Percentiles rank a stretch among this genome's conserved stretches.
Conservation (phyloP, 2,329 filamentous ascomycete genomes). For the Neopestalotiopsis sp. region DNA sequence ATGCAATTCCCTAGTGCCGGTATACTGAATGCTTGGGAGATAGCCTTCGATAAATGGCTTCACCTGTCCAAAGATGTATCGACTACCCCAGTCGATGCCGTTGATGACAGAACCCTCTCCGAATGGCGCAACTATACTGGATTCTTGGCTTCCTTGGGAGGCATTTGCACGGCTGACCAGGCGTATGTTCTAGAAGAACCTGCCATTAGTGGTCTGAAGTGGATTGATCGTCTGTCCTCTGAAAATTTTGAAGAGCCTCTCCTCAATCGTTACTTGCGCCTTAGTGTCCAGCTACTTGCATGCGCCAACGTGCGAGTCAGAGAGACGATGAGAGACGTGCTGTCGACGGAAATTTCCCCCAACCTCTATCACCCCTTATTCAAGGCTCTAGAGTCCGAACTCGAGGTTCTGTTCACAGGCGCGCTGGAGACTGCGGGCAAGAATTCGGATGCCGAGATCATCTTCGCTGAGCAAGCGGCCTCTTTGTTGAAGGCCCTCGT, state of each 20-base stretch:
- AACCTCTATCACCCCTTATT: constrained; percentile 68
- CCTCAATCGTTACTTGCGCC: constrained; percentile 63
- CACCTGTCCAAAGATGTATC: constrained; percentile 68
- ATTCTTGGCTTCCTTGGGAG: constrained; percentile 70
- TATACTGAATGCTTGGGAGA: constrained; percentile 72
- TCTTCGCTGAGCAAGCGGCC: constrained; percentile 72
- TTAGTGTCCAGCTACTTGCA: constrained; percentile 69
- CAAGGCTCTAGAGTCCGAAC: constrained; percentile 67
- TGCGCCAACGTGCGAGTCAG: constrained; percentile 69
- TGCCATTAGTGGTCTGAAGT: constrained; percentile 60
- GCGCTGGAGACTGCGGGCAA: constrained; percentile 56
- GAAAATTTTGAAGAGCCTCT: constrained; percentile 67
- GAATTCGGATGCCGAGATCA: constrained; percentile 63
- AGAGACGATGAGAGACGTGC: constrained; percentile 70
- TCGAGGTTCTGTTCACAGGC: constrained; percentile 67
- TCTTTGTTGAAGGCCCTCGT: constrained; percentile 68
- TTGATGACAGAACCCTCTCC: constrained; percentile 61
- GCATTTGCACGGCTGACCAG: constrained; percentile 68
- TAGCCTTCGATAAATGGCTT: constrained; percentile 69
- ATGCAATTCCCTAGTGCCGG: constrained; percentile 69
- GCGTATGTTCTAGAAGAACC: constrained; percentile 63
- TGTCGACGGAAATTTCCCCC: constrained; percentile 69
- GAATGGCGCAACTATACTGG: constrained; percentile 75
- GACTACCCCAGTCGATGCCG: constrained; percentile 52
- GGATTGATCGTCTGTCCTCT: constrained; percentile 67